Conservation (phyloP, 208 protist genomes). For the Polymyxa betae region DNA sequence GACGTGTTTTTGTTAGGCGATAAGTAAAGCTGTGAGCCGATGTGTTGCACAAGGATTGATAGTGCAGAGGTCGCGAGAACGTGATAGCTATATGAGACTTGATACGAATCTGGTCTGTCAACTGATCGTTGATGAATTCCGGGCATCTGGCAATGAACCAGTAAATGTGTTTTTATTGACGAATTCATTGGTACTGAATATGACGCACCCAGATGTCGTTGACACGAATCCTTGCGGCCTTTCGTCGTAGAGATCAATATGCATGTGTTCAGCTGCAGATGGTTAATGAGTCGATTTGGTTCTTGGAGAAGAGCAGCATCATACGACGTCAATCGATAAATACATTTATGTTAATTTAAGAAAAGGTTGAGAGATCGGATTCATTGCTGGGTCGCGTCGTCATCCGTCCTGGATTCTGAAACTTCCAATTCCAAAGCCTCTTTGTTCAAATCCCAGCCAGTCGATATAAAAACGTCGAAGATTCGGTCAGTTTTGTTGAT, state of each 20-base stretch:
- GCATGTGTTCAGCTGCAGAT: background rate
- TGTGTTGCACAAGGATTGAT: slow-evolving; percentile 36
- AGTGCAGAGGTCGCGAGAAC: background rate
- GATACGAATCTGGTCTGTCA: background rate
- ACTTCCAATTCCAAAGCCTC: no score
- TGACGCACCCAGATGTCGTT: background rate
- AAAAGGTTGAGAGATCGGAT: no score
- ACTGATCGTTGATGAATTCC: no score
- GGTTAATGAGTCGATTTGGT: background rate
- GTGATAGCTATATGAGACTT: background rate
- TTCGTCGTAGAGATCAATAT: background rate
- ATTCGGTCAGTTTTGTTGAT: slow-evolving; percentile 51
- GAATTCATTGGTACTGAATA: no score
- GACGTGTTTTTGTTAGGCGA: no score
- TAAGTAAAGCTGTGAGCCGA: background rate
- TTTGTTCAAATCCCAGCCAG: slow-evolving; percentile 16
- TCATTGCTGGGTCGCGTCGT: no score
- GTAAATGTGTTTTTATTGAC: no score
- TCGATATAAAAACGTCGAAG: slow-evolving; percentile 50
- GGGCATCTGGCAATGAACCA: no score
- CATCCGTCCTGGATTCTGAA: no score
- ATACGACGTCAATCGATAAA: no score
- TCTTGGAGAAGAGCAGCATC: no score
- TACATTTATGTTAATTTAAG: no score
- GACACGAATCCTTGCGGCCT: background rate